These are phyloP conservation scores for Mortierella hygrophila DNA, from an alignment of 192 early-diverging fungal genomes.

Conservation along the genomic window DNA sequence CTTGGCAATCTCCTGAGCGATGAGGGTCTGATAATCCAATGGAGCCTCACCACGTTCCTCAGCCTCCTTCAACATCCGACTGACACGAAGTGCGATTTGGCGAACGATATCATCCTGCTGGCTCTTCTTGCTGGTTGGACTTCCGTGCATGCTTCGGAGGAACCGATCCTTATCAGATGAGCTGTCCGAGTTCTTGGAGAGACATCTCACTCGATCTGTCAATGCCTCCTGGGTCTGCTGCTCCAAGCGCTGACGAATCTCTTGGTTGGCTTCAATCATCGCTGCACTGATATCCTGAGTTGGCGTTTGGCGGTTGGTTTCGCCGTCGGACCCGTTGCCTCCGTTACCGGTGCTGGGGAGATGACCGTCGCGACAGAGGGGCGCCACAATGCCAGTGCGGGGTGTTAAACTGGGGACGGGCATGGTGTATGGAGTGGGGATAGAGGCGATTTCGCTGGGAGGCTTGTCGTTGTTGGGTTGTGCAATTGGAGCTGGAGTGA, in stretches of 20 bases:
- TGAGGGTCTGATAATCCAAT: conserved; percentile 26
- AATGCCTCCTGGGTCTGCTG: conserved; percentile 47
- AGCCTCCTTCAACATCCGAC: conserved; percentile 32
- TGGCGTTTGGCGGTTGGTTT: conserved; percentile 16
- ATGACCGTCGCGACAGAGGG: conserved; percentile 24
- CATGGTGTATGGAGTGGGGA: background rate
- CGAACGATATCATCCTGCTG: conserved; percentile 26
- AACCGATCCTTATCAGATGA: conserved; percentile 48
- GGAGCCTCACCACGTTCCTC: conserved; percentile 23
- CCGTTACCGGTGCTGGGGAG: background rate
- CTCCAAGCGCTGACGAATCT: conserved; percentile 49
- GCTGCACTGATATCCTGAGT: conserved; percentile 46
- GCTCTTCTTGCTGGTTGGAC: background rate
- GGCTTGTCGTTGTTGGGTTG: background rate
- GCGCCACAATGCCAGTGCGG: conserved; percentile 7
- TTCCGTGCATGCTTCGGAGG: conserved; percentile 19
- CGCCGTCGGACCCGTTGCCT: conserved; percentile 5
- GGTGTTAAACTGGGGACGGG: conserved; percentile 3
- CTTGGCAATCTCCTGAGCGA: conserved; percentile 46
- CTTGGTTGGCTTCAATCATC: conserved; percentile 44
- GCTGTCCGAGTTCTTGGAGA: conserved; percentile 31
- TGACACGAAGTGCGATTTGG: conserved; percentile 52
- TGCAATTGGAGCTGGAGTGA: background rate
- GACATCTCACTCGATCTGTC: conserved; percentile 47
- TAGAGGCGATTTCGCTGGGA: background rate